These are phyloP conservation scores for Diaporthe vexans DNA, from an alignment of 2,329 filamentous ascomycete species.

Conservation along the genomic window DNA sequence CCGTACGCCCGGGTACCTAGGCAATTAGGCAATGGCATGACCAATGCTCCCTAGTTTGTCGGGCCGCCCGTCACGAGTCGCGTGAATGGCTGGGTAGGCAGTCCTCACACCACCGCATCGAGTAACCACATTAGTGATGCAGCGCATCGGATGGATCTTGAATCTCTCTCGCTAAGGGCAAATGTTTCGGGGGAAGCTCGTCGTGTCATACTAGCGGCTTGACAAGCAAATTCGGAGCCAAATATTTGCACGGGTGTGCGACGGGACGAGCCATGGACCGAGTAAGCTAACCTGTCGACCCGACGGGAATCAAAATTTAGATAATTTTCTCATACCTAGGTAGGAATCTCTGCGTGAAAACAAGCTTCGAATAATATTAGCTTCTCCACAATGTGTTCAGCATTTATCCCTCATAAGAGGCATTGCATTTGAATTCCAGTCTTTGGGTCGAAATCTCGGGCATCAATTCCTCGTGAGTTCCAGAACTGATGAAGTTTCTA, in stretches of 20 bases:
- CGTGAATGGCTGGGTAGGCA: not conserved
- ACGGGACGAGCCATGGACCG: too few relatives aligned
- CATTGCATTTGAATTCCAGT: too few relatives aligned
- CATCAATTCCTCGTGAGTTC: too few relatives aligned
- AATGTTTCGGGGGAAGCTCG: not conserved
- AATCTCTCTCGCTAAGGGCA: not conserved
- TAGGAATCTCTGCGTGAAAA: too few relatives aligned
- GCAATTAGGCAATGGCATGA: not conserved
- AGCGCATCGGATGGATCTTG: not conserved
- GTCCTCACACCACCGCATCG: not conserved
- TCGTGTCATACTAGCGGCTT: conserved; percentile 6
- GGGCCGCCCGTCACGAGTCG: not conserved
- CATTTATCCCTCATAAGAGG: too few relatives aligned
- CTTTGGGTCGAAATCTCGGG: too few relatives aligned
- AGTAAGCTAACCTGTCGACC: too few relatives aligned
- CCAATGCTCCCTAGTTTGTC: not conserved
- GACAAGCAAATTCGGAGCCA: not conserved
- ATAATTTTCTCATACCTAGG: too few relatives aligned
- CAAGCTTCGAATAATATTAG: too few relatives aligned
- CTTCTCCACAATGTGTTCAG: too few relatives aligned
- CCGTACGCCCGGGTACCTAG: not conserved
- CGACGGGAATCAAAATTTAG: too few relatives aligned
- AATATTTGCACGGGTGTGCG: not conserved
- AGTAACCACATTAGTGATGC: not conserved
- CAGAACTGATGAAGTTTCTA: too few relatives aligned